These are phyloP conservation scores for Chenopodium album DNA, from an alignment of 148 eudicot genomes.

Conservation along the genomic window DNA sequence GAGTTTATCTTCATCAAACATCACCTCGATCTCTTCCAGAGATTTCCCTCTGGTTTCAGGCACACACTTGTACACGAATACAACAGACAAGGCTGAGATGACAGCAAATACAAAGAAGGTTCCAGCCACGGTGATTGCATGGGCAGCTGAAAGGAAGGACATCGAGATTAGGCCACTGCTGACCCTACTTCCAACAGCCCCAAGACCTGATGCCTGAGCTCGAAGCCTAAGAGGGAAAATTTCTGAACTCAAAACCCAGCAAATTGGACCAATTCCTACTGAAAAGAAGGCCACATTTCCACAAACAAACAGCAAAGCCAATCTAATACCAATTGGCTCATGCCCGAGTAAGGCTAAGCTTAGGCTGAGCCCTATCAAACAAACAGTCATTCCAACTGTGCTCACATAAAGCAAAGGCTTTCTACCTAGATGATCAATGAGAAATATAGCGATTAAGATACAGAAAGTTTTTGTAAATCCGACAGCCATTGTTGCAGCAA, in stretches of 20 bases:
- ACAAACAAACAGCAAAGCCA: slow-evolving; percentile 64
- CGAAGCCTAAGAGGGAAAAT: slow-evolving; percentile 80
- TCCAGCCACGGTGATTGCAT: slow-evolving; percentile 62
- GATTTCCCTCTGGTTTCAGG: slow-evolving; percentile 93
- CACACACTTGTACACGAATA: slow-evolving; percentile 59
- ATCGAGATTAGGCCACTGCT: slow-evolving; percentile 78
- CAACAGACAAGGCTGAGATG: slow-evolving; percentile 59
- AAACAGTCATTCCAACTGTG: slow-evolving; percentile 81
- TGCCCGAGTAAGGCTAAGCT: slow-evolving; percentile 50
- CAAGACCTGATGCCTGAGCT: slow-evolving; percentile 85
- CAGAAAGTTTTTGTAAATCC: slow-evolving; percentile 72
- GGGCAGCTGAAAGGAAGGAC: slow-evolving; percentile 67
- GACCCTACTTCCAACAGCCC: slow-evolving; percentile 78
- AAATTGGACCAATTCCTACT: slow-evolving; percentile 80
- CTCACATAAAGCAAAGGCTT: slow-evolving; percentile 82
- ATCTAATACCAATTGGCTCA: slow-evolving; percentile 40
- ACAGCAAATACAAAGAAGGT: slow-evolving; percentile 69
- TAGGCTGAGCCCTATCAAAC: slow-evolving; percentile 59
- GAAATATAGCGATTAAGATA: slow-evolving; percentile 66
- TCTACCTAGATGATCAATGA: slow-evolving; percentile 67
- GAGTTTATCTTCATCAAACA: slow-evolving; percentile 48
- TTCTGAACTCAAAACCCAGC: slow-evolving; percentile 84
- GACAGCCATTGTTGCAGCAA: slow-evolving; percentile 76
- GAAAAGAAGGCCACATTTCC: slow-evolving; percentile 93
- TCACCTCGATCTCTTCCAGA: slow-evolving; percentile 67